Evolutionary conservation across 2,329 filamentous ascomycete genomes (phyloP).

Genomic region (Blastomyces parvus): DNA sequence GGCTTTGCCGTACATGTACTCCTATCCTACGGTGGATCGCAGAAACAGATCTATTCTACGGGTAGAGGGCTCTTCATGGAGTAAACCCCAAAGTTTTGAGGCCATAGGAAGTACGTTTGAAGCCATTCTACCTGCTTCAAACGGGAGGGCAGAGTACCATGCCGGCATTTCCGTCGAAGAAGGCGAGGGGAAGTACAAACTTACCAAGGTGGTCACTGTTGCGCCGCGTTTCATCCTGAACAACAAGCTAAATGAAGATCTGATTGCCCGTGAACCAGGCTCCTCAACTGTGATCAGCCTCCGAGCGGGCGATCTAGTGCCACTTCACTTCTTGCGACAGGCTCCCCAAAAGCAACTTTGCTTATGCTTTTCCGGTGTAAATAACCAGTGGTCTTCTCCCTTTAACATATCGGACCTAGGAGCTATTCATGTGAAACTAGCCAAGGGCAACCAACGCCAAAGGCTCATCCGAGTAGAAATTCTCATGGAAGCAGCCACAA

Average conservation of each 20-base stretch:
- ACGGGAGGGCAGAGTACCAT: conserved; percentile 71
- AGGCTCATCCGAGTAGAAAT: conserved; percentile 79
- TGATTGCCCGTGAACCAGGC: conserved; percentile 83
- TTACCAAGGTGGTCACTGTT: conserved; percentile 91
- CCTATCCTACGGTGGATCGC: conserved; percentile 76
- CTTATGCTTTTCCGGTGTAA: conserved; percentile 83
- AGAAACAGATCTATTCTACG: conserved; percentile 84
- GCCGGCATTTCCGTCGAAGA: conserved; percentile 80
- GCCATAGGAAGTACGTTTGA: conserved; percentile 90
- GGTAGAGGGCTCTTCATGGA: conserved; percentile 86
- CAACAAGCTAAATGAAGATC: conserved; percentile 80
- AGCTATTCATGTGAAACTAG: conserved; percentile 84
- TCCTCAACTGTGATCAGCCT: conserved; percentile 77
- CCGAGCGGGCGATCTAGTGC: conserved; percentile 67
- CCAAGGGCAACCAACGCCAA: conserved; percentile 81
- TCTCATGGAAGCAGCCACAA: conserved; percentile 82
- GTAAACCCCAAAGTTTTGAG: conserved; percentile 95
- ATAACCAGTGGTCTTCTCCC: conserved; percentile 95
- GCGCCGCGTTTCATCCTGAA: conserved; percentile 88
- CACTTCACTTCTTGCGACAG: conserved; percentile 82
- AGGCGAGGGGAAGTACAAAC: conserved; percentile 93
- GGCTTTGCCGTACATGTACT: conserved; percentile 90
- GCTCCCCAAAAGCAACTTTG: conserved; percentile 78
- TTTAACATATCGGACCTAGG: conserved; percentile 96
- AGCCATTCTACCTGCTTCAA: conserved; percentile 66